These are phyloP conservation scores for Pichia phayaonensis DNA, from an alignment of 805 yeast genomes.

Conservation along the genomic window DNA sequence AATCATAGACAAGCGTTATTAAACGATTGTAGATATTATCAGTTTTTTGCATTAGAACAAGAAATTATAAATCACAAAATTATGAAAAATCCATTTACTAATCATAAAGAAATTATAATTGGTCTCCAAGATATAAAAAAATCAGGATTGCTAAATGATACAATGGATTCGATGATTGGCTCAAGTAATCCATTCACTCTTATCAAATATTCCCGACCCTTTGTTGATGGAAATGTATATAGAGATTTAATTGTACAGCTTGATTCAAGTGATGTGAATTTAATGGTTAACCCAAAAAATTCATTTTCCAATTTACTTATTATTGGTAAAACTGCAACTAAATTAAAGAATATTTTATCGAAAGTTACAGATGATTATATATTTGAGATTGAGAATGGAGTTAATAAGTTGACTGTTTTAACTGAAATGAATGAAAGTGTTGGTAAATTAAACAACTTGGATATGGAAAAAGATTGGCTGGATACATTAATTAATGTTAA, in stretches of 20 bases:
- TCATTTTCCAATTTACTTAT: slow-evolving; percentile 19
- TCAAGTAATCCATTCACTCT: slow-evolving; percentile 12
- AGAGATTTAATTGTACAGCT: slow-evolving; percentile 39
- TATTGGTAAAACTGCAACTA: slow-evolving; percentile 21
- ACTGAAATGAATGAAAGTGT: slow-evolving; percentile 16
- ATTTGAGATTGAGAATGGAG: slow-evolving; percentile 16
- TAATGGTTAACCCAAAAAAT: slow-evolving; percentile 28
- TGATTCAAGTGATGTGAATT: slow-evolving; percentile 24
- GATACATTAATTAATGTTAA: slow-evolving; percentile 8
- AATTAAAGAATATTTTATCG: slow-evolving; percentile 15
- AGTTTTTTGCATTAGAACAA: slow-evolving; percentile 72
- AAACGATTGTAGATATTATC: slow-evolving; percentile 68
- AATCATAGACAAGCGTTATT: slow-evolving; percentile 49
- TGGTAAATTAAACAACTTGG: slow-evolving; percentile 21
- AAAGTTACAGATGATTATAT: slow-evolving; percentile 20
- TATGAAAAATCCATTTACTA: slow-evolving; percentile 42
- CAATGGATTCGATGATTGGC: slow-evolving; percentile 8
- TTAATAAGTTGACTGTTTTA: slow-evolving; percentile 17
- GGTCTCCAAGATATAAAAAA: slow-evolving; percentile 38
- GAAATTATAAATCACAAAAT: slow-evolving; percentile 47
- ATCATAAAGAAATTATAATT: slow-evolving; percentile 50
- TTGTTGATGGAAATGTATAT: slow-evolving; percentile 28
- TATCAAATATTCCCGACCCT: slow-evolving; percentile 39
- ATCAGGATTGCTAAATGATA: slow-evolving; percentile 25
- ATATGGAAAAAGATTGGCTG: slow-evolving; percentile 26